Evolutionary conservation across 495 filamentous ascomycete species (phyloP).

Genomic region (Chaetomidium leptoderma): DNA sequence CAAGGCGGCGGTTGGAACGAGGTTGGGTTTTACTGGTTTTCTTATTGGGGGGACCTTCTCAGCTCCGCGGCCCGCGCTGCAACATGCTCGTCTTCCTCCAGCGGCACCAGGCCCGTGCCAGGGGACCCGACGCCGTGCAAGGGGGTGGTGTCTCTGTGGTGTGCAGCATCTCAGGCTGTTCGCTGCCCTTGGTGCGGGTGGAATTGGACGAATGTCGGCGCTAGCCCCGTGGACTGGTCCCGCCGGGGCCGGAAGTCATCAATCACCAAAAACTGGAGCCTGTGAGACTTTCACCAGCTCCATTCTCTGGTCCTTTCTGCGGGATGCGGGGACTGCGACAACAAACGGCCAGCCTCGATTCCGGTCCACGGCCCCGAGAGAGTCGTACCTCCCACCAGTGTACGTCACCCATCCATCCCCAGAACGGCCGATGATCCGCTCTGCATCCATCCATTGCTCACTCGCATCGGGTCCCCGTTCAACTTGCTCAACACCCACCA

Average conservation of each 20-base stretch:
- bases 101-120: not conserved
- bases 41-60: not conserved
- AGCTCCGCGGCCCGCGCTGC: constrained; percentile 2
- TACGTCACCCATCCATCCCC: not conserved
- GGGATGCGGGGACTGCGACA: not conserved
- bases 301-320: not conserved
- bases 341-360: not conserved
- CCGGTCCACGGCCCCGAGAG: not conserved
- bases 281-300: no score
- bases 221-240: no score
- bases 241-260: no score
- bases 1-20: not conserved
- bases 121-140: not conserved
- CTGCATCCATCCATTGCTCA: not conserved
- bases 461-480: no score
- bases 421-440: not conserved
- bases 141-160: no score
- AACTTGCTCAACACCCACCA: constrained; percentile 7
- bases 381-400: not conserved
- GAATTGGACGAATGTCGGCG: no score
- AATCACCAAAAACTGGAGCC: no score
- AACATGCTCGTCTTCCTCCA: not conserved
- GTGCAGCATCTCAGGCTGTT: no score
- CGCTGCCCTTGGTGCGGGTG: no score
- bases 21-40: not conserved